Evolutionary conservation across 345 rosid genomes (phyloP).

Genomic region (Dovyalis caffra): DNA sequence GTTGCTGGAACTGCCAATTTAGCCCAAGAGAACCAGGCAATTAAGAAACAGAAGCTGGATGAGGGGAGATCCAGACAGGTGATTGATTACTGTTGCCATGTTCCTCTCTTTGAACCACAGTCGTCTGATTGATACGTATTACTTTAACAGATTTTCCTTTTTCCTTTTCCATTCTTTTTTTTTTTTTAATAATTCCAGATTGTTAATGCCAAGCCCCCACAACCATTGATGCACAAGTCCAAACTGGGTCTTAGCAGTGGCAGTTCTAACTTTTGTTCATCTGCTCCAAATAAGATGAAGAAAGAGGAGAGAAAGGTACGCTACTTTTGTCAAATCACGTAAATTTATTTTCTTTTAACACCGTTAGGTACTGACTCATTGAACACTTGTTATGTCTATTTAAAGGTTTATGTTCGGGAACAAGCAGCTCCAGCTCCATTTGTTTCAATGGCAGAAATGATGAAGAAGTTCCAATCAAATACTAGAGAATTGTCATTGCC

Average conservation of each 20-base stretch:
- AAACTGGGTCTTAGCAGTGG: slow-evolving; percentile 57
- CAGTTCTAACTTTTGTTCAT: slow-evolving; percentile 41
- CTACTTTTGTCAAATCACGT: slow-evolving; percentile 4
- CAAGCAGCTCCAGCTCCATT: slow-evolving; percentile 42
- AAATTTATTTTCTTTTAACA: not conserved
- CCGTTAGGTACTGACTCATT: not conserved
- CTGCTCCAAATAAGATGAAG: slow-evolving; percentile 38
- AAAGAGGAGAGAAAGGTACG: slow-evolving; percentile 82
- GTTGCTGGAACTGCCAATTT: slow-evolving; percentile 47
- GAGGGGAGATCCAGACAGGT: slow-evolving; percentile 94
- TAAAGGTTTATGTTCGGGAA: slow-evolving; percentile 63
- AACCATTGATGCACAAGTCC: slow-evolving; percentile 71
- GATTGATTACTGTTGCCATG: not conserved
- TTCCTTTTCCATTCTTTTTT: no score
- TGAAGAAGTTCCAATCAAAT: slow-evolving; percentile 79
- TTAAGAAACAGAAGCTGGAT: slow-evolving; percentile 94
- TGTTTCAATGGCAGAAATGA: slow-evolving; percentile 79
- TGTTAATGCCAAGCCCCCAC: slow-evolving; percentile 66
- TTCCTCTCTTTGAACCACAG: not conserved
- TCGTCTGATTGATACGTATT: not conserved
- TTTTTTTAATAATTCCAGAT: slow-evolving; percentile 55
- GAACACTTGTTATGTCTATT: not conserved
- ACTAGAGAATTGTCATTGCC: slow-evolving; percentile 77
- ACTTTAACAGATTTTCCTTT: not conserved
- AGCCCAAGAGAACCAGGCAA: slow-evolving; percentile 87